Base-by-base conservation (phyloP, 805 yeast genomes). In the Teunomyces tritomae region DNA sequence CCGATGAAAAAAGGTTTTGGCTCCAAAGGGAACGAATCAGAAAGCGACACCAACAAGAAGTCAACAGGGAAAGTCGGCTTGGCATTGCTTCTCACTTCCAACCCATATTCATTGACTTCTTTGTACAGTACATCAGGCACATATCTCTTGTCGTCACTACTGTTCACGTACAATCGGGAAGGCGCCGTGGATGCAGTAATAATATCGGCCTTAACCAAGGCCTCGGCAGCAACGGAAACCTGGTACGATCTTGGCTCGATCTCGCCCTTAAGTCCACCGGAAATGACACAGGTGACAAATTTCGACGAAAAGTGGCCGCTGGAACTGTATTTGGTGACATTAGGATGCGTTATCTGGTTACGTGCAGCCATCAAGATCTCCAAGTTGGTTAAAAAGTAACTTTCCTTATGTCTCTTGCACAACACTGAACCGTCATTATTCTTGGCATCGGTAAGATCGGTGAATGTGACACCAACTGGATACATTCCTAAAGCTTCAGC, bases 101-200 rank as follows among this genome's bases (percentile, higher is more conserved):
- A 71, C 3, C 88, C 88, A 67, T 94, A 94, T 68, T 94, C 97
- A 62, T 94, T 94, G 50, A 81, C 78, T 62, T 81, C 83, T 65
- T 83, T 82, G 73, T 86, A 94, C 59, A 88, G 87, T 24, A 94
- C 85, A 52, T 94, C 99, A 0, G 99, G 99, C 11, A 94, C 98
- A 57, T 92, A 94, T 47, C 97, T 77, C 8, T 75, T 77, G 14
- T 78, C 75, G 35, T 80, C 79, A n/a, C 89, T 83, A 27, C 82
- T 85, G 59, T 88, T 86, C 53, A 94, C 83, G 56, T 82, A 85
- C 62, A 92, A 84, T 73, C 85, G 82, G 16, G 90, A 83, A 0
- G 99, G 97, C 61, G 90, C 92, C 0, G 97, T 88, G 1, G 96
- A 87, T 0, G 96, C 92, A 28, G 84, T 77, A 28, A 94, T 82